Evolutionary conservation across 805 yeast genomes (phyloP), one percentile per base, ranked within the genome.

Genomic region (Lipomyces lipofer): DNA sequence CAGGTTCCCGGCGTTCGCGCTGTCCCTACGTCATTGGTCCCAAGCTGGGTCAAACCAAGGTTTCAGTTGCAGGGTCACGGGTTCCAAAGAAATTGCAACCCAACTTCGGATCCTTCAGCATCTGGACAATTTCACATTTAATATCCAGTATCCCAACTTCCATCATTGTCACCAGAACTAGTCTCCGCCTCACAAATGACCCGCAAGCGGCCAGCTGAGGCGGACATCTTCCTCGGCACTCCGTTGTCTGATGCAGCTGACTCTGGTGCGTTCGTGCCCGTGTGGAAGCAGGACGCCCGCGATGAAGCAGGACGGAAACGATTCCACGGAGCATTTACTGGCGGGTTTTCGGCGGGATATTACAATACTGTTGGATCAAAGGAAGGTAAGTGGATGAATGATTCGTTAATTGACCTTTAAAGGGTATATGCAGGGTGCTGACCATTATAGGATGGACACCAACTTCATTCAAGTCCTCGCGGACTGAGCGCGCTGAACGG

Each of bases 261-360:
- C 32, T 13, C 21, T 10, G 43, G 17, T 9, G 54, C 32, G 27
- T 60, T 47, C 38, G 48, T 46, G 38, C 64, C 64, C 8, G 55
- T 24, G 21, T 63, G 66, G 66, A 53, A 58, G 29, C 66, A 63
- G 47, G 65, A 63, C 22, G 66, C 53, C 9, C 46, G 58, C 7
- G 66, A 63, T 43, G 66, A 60, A 39, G 52, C 49, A 9, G 66
- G 66, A 12, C 59, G 65, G 22, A 52, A 51, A 43, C 55, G 65
- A 22, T 60, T 68, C 44, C 71, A 68, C 43, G 72, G 71, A 5
- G 72, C 72, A 7, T 67, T 69, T 51, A 69, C 71, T 4, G 72
- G 72, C 12, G 72, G 72, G n/a, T 67, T 63, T 49, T 63, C 68
- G 4, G 72, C 72, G 3, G 72, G 72, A 4, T 69, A 67, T 47